These are phyloP conservation scores for Talaromyces albobiverticillius DNA, from an alignment of 2,329 filamentous ascomycete species.

Conservation along the genomic window DNA sequence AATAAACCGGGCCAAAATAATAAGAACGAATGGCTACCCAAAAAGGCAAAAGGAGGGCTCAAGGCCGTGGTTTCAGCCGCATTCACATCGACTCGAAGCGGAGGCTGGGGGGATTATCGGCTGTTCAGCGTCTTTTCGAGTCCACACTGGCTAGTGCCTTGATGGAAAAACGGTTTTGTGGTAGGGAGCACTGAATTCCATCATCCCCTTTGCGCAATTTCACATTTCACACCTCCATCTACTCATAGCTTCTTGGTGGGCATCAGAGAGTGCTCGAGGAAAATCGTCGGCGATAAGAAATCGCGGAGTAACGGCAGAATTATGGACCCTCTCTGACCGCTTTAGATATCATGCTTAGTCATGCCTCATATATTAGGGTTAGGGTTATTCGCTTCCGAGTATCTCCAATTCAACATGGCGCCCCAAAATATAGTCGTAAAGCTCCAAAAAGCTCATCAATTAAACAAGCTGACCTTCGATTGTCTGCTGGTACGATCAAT, in stretches of 20 bases:
- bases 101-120: too few species aligned
- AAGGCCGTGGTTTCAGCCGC: too few species aligned
- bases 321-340: background rate
- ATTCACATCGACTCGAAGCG: too few species aligned
- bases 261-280: background rate
- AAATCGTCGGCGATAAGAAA: background rate
- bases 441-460: too few species aligned
- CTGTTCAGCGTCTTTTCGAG: background rate
- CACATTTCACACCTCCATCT: background rate
- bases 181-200: background rate
- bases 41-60: background rate
- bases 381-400: too few species aligned
- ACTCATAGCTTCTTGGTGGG: background rate
- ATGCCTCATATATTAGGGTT: too few species aligned
- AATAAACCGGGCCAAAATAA: background rate
- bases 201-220: background rate
- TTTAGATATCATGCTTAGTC: too few species aligned
- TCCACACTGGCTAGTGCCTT: background rate
- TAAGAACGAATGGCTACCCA: background rate
- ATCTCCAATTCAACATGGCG: too few species aligned
- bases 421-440: too few species aligned
- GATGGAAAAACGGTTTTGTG: background rate
- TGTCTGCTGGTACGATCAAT: too few species aligned
- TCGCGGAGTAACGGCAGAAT: background rate
- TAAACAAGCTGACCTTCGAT: too few species aligned